Conservation (phyloP, 2,329 filamentous ascomycete genomes). For the Tolypocladium nubicola region DNA sequence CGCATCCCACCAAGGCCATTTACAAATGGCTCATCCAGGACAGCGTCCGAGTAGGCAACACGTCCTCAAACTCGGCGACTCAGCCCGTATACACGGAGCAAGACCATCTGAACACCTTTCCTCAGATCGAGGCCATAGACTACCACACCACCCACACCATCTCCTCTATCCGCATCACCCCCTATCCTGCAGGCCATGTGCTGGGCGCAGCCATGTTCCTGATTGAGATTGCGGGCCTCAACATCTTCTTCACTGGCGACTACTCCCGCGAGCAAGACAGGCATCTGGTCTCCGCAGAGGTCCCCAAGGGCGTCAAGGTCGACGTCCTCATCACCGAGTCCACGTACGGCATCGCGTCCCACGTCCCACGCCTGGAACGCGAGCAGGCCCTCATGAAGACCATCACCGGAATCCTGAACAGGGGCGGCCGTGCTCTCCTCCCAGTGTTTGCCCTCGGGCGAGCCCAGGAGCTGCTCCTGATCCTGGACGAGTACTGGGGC, state of each 20-base stretch:
- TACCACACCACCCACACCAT: constrained; percentile 98
- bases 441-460: constrained; percentile 91
- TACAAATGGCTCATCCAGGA: constrained; percentile 99
- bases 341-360: constrained; percentile 91
- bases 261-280: constrained; percentile 94
- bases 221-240: constrained; percentile 91
- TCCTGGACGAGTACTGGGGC: constrained; percentile 94
- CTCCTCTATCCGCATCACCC: constrained; percentile 90
- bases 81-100: constrained; percentile 88
- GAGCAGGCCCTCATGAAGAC: constrained; percentile 94
- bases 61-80: constrained; percentile 50
- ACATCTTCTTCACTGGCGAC: constrained; percentile 95
- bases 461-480: constrained; percentile 87
- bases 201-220: constrained; percentile 97
- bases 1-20: constrained; percentile 96
- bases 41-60: constrained; percentile 79
- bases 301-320: constrained; percentile 80
- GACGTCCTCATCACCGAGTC: constrained; percentile 97
- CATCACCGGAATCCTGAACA: constrained; percentile 81
- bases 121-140: constrained; percentile 92
- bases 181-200: constrained; percentile 96
- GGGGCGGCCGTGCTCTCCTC: constrained; percentile 85
- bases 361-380: constrained; percentile 80
- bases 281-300: constrained; percentile 87
- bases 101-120: constrained; percentile 88